Percentiles rank a stretch among this genome's conserved stretches.
phyloP scores from a whole-genome alignment of 768 basidiomycete species.

The Dacryopinax spathularia region DNA sequence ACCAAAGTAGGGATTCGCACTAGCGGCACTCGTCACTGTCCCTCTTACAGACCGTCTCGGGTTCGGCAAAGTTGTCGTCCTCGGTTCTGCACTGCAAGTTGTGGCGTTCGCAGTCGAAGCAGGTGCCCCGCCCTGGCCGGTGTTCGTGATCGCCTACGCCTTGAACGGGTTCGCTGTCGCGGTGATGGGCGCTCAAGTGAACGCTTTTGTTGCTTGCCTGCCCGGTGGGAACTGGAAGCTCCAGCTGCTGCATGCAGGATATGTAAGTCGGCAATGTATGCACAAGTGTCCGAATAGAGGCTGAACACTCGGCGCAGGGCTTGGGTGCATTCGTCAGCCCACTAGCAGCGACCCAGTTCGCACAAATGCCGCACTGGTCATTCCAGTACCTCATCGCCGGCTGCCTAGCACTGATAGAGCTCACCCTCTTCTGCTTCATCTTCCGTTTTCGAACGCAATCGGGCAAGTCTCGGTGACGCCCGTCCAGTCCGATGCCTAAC shows the following conservation, averaged over 20 bases:
- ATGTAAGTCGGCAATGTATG: not conserved
- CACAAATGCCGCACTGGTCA: slow-evolving; percentile 51
- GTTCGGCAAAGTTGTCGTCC: slow-evolving; percentile 3
- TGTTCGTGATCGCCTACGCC: slow-evolving; percentile 30
- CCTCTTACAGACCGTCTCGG: not conserved
- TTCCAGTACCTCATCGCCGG: slow-evolving; percentile 64
- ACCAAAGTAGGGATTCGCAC: not conserved
- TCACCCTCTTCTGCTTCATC: slow-evolving; percentile 28
- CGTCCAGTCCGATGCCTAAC: not conserved
- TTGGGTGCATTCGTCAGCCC: slow-evolving; percentile 46
- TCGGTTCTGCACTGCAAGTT: slow-evolving; percentile 22
- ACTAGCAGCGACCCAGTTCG: slow-evolving; percentile 68
- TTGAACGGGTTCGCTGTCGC: slow-evolving; percentile 35
- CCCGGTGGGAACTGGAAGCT: slow-evolving; percentile 17
- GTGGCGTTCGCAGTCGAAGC: slow-evolving; percentile 27
- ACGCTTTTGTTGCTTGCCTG: slow-evolving; percentile 32
- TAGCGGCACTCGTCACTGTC: not conserved
- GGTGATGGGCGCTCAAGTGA: slow-evolving; percentile 36
- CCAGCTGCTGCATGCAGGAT: slow-evolving; percentile 15
- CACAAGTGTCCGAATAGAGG: not conserved
- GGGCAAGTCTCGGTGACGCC: not conserved
- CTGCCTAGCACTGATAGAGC: slow-evolving; percentile 46
- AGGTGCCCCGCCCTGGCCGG: slow-evolving; percentile 34
- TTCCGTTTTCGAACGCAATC: not conserved
- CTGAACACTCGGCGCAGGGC: slow-evolving; percentile 6